Evolutionary conservation across 2,329 filamentous ascomycete genomes (phyloP).

Genomic region (Macrophomina pseudophaseolina): DNA sequence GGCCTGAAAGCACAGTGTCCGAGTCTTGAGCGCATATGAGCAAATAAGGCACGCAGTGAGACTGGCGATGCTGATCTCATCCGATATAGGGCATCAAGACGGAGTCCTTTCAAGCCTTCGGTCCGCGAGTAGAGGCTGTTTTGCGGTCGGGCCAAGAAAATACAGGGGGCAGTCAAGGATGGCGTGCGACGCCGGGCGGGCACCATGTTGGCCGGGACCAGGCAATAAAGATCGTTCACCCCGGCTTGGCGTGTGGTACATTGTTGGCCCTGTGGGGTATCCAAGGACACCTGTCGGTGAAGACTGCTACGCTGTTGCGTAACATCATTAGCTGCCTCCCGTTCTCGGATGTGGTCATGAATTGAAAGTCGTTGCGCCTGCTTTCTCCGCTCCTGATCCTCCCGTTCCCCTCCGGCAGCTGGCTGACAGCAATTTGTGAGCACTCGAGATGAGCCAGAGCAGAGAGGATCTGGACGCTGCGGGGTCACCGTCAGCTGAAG

Average conservation of each 20-base stretch:
- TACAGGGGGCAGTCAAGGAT: not conserved
- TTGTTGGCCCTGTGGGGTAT: constrained; percentile 10
- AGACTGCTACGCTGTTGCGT: constrained; percentile 16
- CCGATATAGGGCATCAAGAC: not conserved
- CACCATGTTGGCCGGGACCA: constrained; percentile 12
- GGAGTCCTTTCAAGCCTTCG: not conserved
- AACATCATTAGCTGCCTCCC: not conserved
- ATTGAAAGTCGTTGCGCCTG: constrained; percentile 1
- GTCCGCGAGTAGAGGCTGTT: not conserved
- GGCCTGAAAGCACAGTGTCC: not conserved
- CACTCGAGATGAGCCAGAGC: not conserved
- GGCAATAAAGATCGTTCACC: not conserved
- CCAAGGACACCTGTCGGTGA: constrained; percentile 1
- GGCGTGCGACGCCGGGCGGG: not conserved
- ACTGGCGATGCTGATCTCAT: not conserved
- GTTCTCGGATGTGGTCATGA: not conserved
- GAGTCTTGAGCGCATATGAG: constrained; percentile 4
- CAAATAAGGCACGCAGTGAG: constrained; percentile 7
- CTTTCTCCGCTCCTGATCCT: not conserved
- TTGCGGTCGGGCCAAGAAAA: not conserved
- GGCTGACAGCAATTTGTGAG: not conserved
- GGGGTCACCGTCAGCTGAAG: not conserved
- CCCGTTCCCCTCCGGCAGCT: not conserved
- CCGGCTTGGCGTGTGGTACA: constrained; percentile 15
- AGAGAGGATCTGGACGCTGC: not conserved